Evolutionary conservation across 1,284 basidiomycete genomes (phyloP).

Genomic region (Mycena sp.): DNA sequence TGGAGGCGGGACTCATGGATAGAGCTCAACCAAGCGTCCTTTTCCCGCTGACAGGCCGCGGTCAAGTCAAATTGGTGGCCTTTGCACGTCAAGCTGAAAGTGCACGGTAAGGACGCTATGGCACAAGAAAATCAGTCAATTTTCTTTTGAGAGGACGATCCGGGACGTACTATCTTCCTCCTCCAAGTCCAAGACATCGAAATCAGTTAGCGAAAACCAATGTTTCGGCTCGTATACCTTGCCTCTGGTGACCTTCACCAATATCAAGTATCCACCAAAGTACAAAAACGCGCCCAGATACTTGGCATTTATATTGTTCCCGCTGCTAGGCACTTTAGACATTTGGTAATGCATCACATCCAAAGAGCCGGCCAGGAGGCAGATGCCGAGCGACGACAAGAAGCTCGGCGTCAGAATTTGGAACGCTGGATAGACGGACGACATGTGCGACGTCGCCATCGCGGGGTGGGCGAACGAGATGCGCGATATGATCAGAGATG

Average conservation of each 20-base stretch:
- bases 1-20: constrained; percentile 60
- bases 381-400: constrained; percentile 75
- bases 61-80: constrained; percentile 85
- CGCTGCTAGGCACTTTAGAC: constrained; percentile 45
- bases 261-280: constrained; percentile 82
- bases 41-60: constrained; percentile 84
- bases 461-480: constrained; percentile 51
- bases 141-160: constrained; percentile 4
- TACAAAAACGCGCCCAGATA: constrained; percentile 93
- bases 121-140: constrained; percentile 15
- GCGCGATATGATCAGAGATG: constrained; percentile 75
- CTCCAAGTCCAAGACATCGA: constrained; percentile 75
- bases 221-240: constrained; percentile 86
- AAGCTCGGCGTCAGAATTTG: constrained; percentile 61
- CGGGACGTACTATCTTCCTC: constrained; percentile 69
- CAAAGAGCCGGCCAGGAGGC: constrained; percentile 81
- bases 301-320: constrained; percentile 74
- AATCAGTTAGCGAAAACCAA: constrained; percentile 83
- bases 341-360: constrained; percentile 81
- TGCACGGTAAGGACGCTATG: constrained; percentile 79
- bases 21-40: constrained; percentile 82
- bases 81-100: constrained; percentile 77
- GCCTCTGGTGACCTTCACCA: constrained; percentile 86
- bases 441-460: constrained; percentile 29
- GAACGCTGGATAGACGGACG: constrained; percentile 38